Evolutionary conservation across 164 flowering plant species (phyloP).

Genomic region (Sedum album): DNA sequence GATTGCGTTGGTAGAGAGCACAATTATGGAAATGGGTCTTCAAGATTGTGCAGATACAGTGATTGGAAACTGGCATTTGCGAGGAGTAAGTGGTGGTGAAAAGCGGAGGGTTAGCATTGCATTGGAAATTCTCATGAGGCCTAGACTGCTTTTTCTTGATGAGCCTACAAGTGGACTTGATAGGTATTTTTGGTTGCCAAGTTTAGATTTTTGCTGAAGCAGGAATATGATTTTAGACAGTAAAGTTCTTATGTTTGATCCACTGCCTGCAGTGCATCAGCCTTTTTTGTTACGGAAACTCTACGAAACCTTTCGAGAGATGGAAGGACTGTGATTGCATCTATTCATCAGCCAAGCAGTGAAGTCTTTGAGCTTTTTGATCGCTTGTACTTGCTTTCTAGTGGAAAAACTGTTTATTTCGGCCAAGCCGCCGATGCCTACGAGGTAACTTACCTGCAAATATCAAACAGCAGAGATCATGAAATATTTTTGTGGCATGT

Average conservation of each 20-base stretch:
- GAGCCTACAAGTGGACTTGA: conserved; percentile 97
- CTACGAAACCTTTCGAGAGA: conserved; percentile 64
- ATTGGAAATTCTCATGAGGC: conserved; percentile 82
- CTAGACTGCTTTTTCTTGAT: conserved; percentile 83
- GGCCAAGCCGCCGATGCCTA: conserved; percentile 79
- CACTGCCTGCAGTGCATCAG: conserved; percentile 55
- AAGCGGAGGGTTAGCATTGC: conserved; percentile 91
- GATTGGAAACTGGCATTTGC: conserved; percentile 86
- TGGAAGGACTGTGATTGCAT: conserved; percentile 87
- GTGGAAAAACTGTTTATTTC: conserved; percentile 82
- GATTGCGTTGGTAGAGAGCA: conserved; percentile 65
- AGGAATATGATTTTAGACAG: background rate
- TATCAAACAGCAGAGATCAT: background rate
- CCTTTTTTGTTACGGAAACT: conserved; percentile 83
- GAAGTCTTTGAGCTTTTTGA: conserved; percentile 96
- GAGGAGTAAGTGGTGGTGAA: conserved; percentile 92
- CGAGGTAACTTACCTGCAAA: conserved; percentile 30
- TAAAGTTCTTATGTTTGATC: background rate
- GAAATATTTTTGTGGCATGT: background rate
- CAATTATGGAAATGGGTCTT: conserved; percentile 86
- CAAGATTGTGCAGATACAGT: conserved; percentile 86
- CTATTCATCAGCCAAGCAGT: conserved; percentile 96
- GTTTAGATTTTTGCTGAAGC: background rate
- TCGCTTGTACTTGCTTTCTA: conserved; percentile 75
- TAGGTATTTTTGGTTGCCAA: conserved; percentile 32